Percentiles rank a stretch among this genome's conserved stretches.
These are phyloP conservation scores for Pseudoturritis turrita DNA, from an alignment of 345 rosid genomes.

Conservation along the genomic window DNA sequence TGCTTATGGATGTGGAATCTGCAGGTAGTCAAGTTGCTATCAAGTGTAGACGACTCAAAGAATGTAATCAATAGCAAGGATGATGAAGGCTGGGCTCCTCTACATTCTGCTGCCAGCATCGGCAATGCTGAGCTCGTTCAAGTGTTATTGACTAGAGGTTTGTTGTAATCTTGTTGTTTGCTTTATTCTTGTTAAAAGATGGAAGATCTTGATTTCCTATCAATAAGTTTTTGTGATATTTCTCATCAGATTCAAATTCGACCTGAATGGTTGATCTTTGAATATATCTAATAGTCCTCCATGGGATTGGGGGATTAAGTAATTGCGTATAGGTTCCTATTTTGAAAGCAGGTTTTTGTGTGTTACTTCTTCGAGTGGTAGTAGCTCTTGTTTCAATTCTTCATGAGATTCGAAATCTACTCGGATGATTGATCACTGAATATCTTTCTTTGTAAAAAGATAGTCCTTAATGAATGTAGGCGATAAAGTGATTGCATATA, in stretches of 20 bases:
- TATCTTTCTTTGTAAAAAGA: neutral
- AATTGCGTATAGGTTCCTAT: no score
- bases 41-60: conserved; percentile 43
- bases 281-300: no score
- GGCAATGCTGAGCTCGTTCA: conserved; percentile 61
- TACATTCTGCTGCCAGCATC: conserved; percentile 82
- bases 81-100: conserved; percentile 95
- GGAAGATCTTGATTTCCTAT: neutral
- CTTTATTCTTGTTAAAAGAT: neutral
- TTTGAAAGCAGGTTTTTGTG: neutral
- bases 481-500: neutral
- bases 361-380: neutral
- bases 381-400: neutral
- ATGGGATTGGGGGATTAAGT: no score
- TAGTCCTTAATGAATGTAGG: neutral
- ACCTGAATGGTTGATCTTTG: neutral
- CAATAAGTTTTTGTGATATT: neutral
- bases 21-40: conserved; percentile 58
- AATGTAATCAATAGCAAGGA: conserved; percentile 51
- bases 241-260: neutral
- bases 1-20: neutral
- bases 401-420: neutral
- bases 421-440: neutral
- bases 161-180: conserved; percentile 7
- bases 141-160: conserved; percentile 55